Conservation (phyloP, 148 eudicot genomes). For the Camellia japonica region DNA sequence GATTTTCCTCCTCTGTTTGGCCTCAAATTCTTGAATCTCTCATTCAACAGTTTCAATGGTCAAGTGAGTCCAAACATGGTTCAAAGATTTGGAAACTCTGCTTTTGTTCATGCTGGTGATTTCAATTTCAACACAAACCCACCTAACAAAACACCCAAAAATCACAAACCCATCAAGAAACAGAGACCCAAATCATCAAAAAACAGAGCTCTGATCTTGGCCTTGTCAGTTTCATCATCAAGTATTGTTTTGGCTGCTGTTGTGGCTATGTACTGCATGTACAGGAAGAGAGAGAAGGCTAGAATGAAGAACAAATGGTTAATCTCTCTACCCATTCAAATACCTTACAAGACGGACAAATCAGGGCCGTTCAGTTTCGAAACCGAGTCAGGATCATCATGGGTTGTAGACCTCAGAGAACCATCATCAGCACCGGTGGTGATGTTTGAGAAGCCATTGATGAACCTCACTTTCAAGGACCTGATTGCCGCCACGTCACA, state of each 20-base stretch:
- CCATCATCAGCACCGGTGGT: conserved; percentile 66
- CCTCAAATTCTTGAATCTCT: conserved; percentile 64
- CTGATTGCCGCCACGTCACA: conserved; percentile 82
- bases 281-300: conserved; percentile 32
- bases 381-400: conserved; percentile 75
- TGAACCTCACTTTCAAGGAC: conserved; percentile 85
- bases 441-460: conserved; percentile 97
- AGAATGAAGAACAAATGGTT: conserved; percentile 56
- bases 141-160: conserved; percentile 15
- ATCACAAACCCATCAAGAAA: conserved; percentile 25
- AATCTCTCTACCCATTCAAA: conserved; percentile 61
- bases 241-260: conserved; percentile 20
- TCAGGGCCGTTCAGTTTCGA: conserved; percentile 91
- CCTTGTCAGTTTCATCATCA: conserved; percentile 39
- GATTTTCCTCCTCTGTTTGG: conserved; percentile 56
- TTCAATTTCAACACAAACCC: conserved; percentile 25
- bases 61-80: conserved; percentile 10
- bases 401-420: conserved; percentile 75
- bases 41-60: conserved; percentile 69
- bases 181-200: conserved; percentile 30
- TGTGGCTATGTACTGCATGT: conserved; percentile 21
- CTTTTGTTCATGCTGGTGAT: conserved; percentile 61
- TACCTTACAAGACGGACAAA: conserved; percentile 55
- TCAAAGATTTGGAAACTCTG: conserved; percentile 46
- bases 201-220: conserved; percentile 19